A percentile compares a stretch with the other conserved stretches of the same genome.
Evolutionary conservation across 179 eudicot genomes (phyloP).

Genomic region (Nepenthes alata): DNA sequence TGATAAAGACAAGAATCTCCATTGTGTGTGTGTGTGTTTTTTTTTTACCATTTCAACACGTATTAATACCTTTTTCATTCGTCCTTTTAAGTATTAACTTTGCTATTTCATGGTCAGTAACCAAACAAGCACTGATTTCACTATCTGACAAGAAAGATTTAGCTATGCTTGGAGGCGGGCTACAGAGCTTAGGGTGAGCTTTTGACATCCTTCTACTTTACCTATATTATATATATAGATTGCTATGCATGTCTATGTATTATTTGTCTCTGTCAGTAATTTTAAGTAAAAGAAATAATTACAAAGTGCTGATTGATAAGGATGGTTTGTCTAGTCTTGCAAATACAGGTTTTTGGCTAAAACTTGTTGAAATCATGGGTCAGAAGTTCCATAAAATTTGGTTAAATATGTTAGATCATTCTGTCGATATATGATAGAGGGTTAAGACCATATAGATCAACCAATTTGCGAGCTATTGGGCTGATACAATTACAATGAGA

Average conservation of each 20-base stretch:
- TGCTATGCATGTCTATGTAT: neutral
- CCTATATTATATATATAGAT: neutral
- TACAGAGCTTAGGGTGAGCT: constrained; percentile 76
- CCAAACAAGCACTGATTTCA: constrained; percentile 66
- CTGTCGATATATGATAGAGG: no score
- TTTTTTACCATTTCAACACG: neutral
- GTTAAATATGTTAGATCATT: no score
- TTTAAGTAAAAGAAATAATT: neutral
- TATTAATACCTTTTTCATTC: neutral
- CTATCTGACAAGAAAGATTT: constrained; percentile 71
- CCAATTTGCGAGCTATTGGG: no score
- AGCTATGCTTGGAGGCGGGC: constrained; percentile 54
- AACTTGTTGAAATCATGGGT: no score
- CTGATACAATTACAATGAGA: no score
- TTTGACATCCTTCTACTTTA: neutral
- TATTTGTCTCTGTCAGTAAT: neutral
- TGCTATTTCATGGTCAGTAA: constrained; percentile 23
- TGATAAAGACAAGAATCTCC: neutral
- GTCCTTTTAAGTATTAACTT: neutral
- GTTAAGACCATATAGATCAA: no score
- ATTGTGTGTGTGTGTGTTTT: neutral
- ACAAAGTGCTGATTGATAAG: neutral
- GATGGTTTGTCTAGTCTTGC: neutral
- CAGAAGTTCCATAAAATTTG: no score
- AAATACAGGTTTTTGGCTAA: no score